Base-by-base conservation (phyloP, 257 asterid species). In the Fraxinus pennsylvanica region DNA sequence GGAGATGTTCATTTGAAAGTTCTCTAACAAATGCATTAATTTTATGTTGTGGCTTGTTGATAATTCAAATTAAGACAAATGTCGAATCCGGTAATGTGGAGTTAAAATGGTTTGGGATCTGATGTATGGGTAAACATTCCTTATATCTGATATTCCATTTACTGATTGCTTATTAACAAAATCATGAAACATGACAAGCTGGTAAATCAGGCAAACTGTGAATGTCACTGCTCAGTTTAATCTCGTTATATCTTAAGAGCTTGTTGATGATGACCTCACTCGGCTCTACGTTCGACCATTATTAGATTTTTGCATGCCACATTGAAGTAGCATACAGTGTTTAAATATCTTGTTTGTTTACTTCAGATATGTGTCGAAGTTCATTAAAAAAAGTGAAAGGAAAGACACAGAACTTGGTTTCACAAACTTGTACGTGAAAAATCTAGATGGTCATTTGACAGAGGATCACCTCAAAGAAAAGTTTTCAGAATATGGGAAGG, bases 351-450 rank as follows among this genome's bases (percentile, higher is more conserved):
- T 50, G 69, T 76, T 75, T 73, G 39, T 79, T 27, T 76, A 7
- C 61, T 57, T 68, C 81, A 91, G 95, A 74, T 90, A 87, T 74
- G 97, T 90, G 45, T 85, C 88, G 22, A 90, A 86, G 75, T 89
- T 88, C 72, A 69, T 85, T 47, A 87, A 67, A 67, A 87, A 78
- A 88, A 73, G 67, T 52, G 90, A 86, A 72, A 83, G 95, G 74
- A 74, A 75, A 38, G 78, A 68, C 7, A 73, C 81, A 65, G 87
- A 39, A 75, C 85, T 79, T 14, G 81, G 79, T 82, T 88, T 85
- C 74, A 91, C 84, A 75, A 84, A 85, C 80, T 76, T 91, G 52
- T 83, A 85, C 76, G 70, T 89, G 82, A 89, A 86, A 82, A 82
- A 91, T 76, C 80, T 88, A 73, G 94, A 85, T 13, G 72, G 68